Evolutionary conservation across 148 eudicot species (phyloP).

Genomic region (Pharnaceum exiguum): DNA sequence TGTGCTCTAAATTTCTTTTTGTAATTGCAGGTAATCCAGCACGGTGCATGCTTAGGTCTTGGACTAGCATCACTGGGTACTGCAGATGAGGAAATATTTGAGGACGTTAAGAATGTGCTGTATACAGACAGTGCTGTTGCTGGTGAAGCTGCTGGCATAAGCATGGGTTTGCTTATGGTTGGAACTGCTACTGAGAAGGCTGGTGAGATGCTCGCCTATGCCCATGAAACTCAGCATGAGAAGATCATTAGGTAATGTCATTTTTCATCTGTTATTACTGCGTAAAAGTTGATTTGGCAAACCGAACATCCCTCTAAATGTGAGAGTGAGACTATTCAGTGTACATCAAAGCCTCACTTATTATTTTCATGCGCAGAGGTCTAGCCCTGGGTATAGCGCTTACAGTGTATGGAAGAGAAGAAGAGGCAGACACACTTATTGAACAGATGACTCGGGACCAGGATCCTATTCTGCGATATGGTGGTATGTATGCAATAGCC

Average conservation of each 20-base stretch:
- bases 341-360: too few relatives aligned
- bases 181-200: conserved; percentile 99
- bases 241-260: conserved; percentile 81
- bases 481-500: conserved; percentile 99
- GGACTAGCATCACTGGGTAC: conserved; percentile 97
- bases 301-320: too few relatives aligned
- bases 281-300: neutral
- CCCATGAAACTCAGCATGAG: conserved; percentile 98
- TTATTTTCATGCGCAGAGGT: conserved; percentile 49
- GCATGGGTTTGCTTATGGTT: conserved; percentile 96
- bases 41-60: conserved; percentile 93
- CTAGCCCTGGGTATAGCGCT: conserved; percentile 93
- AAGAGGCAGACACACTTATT: conserved; percentile 92
- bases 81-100: conserved; percentile 88
- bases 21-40: conserved; percentile 87
- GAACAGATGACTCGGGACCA: conserved; percentile 99
- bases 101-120: conserved; percentile 82
- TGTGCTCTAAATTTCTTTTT: conserved; percentile 1
- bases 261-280: neutral
- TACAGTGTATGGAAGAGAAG: conserved; percentile 96
- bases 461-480: conserved; percentile 92
- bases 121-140: conserved; percentile 97
- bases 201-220: conserved; percentile 94
- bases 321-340: too few relatives aligned
- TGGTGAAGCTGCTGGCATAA: conserved; percentile 98